These are phyloP conservation scores for Telfairia occidentalis DNA, from an alignment of 331 rosid species.

Conservation along the genomic window DNA sequence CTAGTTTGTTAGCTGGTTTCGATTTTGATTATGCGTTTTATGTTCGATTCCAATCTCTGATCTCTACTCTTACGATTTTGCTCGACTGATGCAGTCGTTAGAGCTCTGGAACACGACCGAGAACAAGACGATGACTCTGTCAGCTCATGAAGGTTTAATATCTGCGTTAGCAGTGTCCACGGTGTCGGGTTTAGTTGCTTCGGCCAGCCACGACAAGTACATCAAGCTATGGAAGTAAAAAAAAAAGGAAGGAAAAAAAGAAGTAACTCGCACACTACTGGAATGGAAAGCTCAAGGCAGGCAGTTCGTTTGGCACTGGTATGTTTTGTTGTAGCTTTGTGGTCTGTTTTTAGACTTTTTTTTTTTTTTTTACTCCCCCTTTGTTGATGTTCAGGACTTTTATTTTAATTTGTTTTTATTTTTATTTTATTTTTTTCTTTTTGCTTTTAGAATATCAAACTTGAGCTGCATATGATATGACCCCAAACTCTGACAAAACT, in stretches of 20 bases:
- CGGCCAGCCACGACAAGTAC: slow-evolving; percentile 72
- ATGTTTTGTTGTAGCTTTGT: neutral
- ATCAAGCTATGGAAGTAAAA: slow-evolving; percentile 77
- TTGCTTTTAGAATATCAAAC: neutral
- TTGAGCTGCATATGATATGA: slow-evolving; percentile 5
- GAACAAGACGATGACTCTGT: slow-evolving; percentile 62
- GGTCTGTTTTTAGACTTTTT: neutral
- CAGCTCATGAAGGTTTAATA: slow-evolving; percentile 77
- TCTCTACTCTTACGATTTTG: too few relatives aligned
- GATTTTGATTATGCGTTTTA: too few relatives aligned
- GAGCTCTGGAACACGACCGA: slow-evolving; percentile 90
- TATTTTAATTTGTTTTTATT: neutral
- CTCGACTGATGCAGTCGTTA: slow-evolving; percentile 42
- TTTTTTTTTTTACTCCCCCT: neutral
- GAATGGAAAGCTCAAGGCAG: neutral
- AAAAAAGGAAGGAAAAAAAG: neutral
- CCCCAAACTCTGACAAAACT: slow-evolving; percentile 10
- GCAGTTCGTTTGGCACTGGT: neutral
- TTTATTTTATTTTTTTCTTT: neutral
- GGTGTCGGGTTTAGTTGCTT: slow-evolving; percentile 67
- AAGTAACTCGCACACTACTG: neutral
- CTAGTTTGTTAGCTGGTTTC: too few relatives aligned
- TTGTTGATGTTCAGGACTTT: neutral
- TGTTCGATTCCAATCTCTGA: too few relatives aligned
- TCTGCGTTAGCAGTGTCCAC: slow-evolving; percentile 63